Percentiles rank a stretch among this genome's conserved stretches.
Conservation (phyloP, 1,284 basidiomycete species). For the Megacollybia platyphylla region DNA sequence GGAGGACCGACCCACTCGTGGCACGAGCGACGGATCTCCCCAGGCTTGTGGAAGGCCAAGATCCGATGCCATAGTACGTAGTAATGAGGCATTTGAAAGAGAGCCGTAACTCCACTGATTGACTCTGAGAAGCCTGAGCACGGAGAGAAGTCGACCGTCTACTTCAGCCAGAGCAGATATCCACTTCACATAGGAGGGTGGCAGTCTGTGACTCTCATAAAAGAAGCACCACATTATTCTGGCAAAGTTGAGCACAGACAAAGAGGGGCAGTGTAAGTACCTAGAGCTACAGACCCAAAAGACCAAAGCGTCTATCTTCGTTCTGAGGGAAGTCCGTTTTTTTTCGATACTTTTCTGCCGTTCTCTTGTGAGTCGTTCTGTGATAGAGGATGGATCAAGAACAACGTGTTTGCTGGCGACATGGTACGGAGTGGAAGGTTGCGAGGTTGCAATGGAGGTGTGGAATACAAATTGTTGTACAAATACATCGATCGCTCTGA, state of each 20-base stretch:
- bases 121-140: slow-evolving; percentile 37
- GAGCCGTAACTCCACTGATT: slow-evolving; percentile 50
- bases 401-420: not conserved
- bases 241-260: slow-evolving; percentile 3
- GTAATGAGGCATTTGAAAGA: slow-evolving; percentile 21
- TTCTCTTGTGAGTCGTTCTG: slow-evolving; percentile 6
- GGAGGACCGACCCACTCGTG: slow-evolving; percentile 40
- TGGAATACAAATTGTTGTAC: slow-evolving; percentile 32
- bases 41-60: slow-evolving; percentile 47
- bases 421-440: not conserved
- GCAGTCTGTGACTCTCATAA: slow-evolving; percentile 61
- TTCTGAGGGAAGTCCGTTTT: slow-evolving; percentile 14
- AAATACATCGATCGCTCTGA: slow-evolving; percentile 54
- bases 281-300: slow-evolving; percentile 69
- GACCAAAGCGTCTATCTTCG: slow-evolving; percentile 47
- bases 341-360: slow-evolving; percentile 8
- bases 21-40: slow-evolving; percentile 47
- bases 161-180: slow-evolving; percentile 57
- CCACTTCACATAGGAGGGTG: slow-evolving; percentile 65
- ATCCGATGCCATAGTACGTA: slow-evolving; percentile 33
- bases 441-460: not conserved
- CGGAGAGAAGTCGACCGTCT: slow-evolving; percentile 42
- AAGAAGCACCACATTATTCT: slow-evolving; percentile 83
- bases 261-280: slow-evolving; percentile 21
- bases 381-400: not conserved